Evolutionary conservation across 1,139 yeast genomes (phyloP), one percentile per base, ranked within the genome.

Genomic region (Magnusiomyces suaveolens): DNA sequence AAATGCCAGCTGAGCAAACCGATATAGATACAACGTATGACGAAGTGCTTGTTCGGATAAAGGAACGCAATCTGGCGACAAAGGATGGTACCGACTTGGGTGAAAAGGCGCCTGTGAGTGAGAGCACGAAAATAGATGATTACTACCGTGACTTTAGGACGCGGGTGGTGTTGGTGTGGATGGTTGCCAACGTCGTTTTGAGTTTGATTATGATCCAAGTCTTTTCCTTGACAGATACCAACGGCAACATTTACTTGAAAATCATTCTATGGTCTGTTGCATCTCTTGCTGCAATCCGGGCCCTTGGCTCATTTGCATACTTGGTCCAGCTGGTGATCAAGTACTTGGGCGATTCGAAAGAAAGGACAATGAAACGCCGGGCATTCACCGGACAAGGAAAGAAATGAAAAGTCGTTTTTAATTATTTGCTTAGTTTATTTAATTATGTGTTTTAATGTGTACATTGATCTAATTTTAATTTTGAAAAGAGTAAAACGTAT

Each of bases 111-210:
- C 62, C 78, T 61, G 50, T 38, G 6, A 4, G 6, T 38, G 74
- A 71, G 52, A 29, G 32, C 6, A 72, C 78, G 56, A 83, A 79
- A 57, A 84, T 85, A 44, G 95, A 87, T 64, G 98, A 92, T 69
- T 90, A 92, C 68, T 95, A 94, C 65, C 82, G 95, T 66, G 96
- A 89, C 67, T 87, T 92, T 33, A 81, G 98, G 72, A 87, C 97
- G 0, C 79, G 92, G 60, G 96, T 92, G 49, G 97, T 92, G 18
- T 78, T 90, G 64, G 72, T 82, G 6, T 92, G 98, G 98, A 78
- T 92, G 79, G 75, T 89, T 53, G 74, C 86, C 36, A 92, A 92
- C 67, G 74, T 87, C 63, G 69, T 92, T 25, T 75, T 92, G 62
- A 83, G 87, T 43, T 82, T 90, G 89, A 81, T 94, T 14, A 85